Base-by-base conservation (phyloP, 2,329 filamentous ascomycete species). In the Helminthosporium solani region DNA sequence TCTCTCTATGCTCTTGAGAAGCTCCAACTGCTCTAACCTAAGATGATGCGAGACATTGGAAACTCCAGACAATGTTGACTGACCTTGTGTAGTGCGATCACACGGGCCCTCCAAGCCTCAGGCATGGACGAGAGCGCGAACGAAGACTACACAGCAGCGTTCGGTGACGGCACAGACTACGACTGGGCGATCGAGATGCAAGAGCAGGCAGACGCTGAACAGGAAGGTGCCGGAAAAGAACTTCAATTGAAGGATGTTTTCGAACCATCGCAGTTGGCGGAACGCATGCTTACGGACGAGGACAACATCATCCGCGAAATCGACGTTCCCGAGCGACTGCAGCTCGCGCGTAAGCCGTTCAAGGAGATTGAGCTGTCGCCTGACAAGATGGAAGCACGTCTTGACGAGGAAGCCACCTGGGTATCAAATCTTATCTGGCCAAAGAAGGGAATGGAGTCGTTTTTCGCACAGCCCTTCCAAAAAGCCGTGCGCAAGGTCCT, bases 171-270 rank as follows among this genome's bases (percentile, higher is more conserved):
- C 45, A 90, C 89, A 54, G 94, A 99, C 64, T 99, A 97, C 66
- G 86, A 91, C 58, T 99, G 95, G 85, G 94, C 92, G 7, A 75
- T 99, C 38, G 87, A 92, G 42, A 78, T 92, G 63, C 91, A 97
- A 70, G 88, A 94, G 36, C 86, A 90, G 40, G 87, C 91, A 55
- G 80, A 84, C 46, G 88, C 95, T 55, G 85, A 88, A 38, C 84
- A 87, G 46, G 79, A 87, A 55, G 81, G 85, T 49, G 87, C 89
- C 51, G 88, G 95, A 56, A 88, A 91, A 61, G 85, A 86, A 35
- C 83, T 97, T 33, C 90, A 96, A 70, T 81, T 99, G 52, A 96
- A 97, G 74, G 92, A 99, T 67, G 92, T 99, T 40, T 99, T 99
- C 62, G 94, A 99, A 71, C 94, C 94, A 0, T 95, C 91, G 2